Base-by-base conservation (phyloP, 345 rosid genomes). In the Eucalyptus pumila region DNA sequence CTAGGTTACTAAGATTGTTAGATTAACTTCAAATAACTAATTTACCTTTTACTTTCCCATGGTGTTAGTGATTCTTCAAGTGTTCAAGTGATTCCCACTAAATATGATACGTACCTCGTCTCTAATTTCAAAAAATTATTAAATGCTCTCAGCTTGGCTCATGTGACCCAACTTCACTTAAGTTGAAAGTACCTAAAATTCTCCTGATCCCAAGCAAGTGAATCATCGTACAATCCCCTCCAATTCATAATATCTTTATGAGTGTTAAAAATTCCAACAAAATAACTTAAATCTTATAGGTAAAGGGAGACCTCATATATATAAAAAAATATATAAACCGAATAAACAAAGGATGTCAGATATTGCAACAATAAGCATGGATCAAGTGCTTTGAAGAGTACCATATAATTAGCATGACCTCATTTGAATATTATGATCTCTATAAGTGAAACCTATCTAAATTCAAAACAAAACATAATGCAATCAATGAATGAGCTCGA, bases 241-340 rank as follows among this genome's bases (percentile, higher is more conserved):
- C 11, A 67, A n/a, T 67, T 67, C 23, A 6, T 3, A 13, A 65
- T n/a, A 7, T n/a, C 15, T 27, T 60, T 60, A 11, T 5, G 67
- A 60, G n/a, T 27, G 32, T 26, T 60, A 27, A 5, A 60, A 58
- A 58, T 11, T 26, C 13, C 15, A 30, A 62, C 34, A 7, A 4
- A 4, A 62, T 6, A 30, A 30, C 27, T 62, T 62, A 14, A 30
- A 3, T 51, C 1, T 62, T 7, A 62, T 30, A 30, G 8, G 3
- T 62, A 15, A 6, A 60, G 14, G 30, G 7, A 60, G 30, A 11
- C 2, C 15, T 5, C 8, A 27, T 3, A 1, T 60, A 60, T 12
- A 60, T 0, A 3, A 27, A 27, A 11, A 27, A 24, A 49, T 16
- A 26, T 27, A 6, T 60, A 60, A 60, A 60, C 8, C 5, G 0